Evolutionary conservation across 2,329 filamentous ascomycete species (phyloP).

Genomic region (Aspergillus tanneri): DNA sequence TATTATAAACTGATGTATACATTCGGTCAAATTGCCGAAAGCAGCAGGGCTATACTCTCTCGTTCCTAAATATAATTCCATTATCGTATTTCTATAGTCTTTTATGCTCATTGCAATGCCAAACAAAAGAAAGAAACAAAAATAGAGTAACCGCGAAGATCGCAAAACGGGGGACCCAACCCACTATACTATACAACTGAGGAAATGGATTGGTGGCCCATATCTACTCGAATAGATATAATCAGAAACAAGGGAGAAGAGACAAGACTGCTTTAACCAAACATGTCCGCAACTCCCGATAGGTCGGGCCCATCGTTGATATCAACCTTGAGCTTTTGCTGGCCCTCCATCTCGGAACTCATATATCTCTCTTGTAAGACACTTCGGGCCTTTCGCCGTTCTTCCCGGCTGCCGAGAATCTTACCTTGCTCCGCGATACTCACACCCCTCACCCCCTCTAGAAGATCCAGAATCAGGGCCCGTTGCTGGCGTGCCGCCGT

Average conservation of each 20-base stretch:
- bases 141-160: constrained; percentile 1
- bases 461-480: constrained; percentile 75
- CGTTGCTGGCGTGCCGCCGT: constrained; percentile 72
- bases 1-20: no score
- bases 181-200: constrained; percentile 21
- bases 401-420: constrained; percentile 53
- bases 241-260: no score
- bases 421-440: constrained; percentile 93
- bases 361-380: constrained; percentile 45
- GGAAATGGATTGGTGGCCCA: not conserved
- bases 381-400: constrained; percentile 44
- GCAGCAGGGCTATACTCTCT: not conserved
- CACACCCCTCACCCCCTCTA: constrained; percentile 83
- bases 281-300: constrained; percentile 55
- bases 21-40: no score
- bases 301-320: constrained; percentile 52
- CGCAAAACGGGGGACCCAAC: constrained; percentile 1
- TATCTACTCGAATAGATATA: no score
- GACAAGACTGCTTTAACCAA: constrained; percentile 45
- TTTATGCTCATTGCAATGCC: constrained; percentile 1
- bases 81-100: constrained; percentile 2
- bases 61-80: not conserved
- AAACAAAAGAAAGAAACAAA: not conserved
- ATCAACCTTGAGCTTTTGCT: constrained; percentile 42
- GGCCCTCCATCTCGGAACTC: constrained; percentile 46